Evolutionary conservation across 371 early-diverging fungal genomes (phyloP).

Genomic region (Rhizopus delemar): DNA sequence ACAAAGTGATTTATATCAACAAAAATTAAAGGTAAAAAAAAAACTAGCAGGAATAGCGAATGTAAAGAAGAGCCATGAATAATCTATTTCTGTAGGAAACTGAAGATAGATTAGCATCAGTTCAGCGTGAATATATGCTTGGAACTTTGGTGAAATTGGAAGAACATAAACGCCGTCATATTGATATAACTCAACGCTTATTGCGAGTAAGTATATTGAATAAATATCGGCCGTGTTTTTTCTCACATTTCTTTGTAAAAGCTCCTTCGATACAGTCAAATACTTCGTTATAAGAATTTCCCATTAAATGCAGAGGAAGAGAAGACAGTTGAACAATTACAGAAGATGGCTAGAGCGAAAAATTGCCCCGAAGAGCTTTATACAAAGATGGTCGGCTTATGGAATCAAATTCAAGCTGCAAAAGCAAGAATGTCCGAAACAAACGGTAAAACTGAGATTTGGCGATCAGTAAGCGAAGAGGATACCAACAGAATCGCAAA

Average conservation of each 20-base stretch:
- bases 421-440: conserved; percentile 8
- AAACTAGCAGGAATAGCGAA: background rate
- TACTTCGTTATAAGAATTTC: conserved; percentile 30
- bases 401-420: conserved; percentile 21
- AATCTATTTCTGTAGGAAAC: conserved; percentile 25
- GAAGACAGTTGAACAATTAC: conserved; percentile 11
- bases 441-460: conserved; percentile 14
- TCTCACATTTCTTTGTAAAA: conserved; percentile 4
- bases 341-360: conserved; percentile 7
- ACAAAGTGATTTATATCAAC: conserved; percentile 44
- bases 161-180: conserved; percentile 44
- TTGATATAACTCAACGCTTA: conserved; percentile 28
- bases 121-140: conserved; percentile 34
- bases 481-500: conserved; percentile 22
- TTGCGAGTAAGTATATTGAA: conserved; percentile 24
- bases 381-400: conserved; percentile 19
- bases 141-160: conserved; percentile 38
- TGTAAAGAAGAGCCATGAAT: background rate
- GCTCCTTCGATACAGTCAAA: conserved; percentile 33
- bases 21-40: conserved; percentile 27
- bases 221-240: background rate
- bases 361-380: conserved; percentile 19
- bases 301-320: conserved; percentile 28
- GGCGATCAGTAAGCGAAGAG: conserved; percentile 28
- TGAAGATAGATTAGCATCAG: conserved; percentile 30